Evolutionary conservation across 257 asterid species (phyloP).

Genomic region (Agastache rugosa): DNA sequence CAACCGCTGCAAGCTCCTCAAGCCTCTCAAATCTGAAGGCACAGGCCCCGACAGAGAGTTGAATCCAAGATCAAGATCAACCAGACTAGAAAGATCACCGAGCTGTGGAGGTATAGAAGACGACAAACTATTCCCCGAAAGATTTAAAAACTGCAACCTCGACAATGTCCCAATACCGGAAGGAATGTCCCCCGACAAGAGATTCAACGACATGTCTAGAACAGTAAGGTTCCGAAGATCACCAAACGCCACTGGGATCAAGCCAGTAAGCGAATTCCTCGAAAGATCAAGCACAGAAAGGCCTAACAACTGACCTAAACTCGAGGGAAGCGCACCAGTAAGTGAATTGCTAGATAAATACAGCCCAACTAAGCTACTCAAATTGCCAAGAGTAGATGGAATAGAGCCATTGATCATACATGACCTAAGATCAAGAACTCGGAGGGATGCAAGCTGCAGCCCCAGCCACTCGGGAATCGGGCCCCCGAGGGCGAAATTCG

Average conservation of each 20-base stretch:
- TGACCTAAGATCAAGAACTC: constrained; percentile 89
- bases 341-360: constrained; percentile 68
- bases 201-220: constrained; percentile 73
- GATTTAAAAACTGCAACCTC: constrained; percentile 61
- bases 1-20: constrained; percentile 66
- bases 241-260: constrained; percentile 48
- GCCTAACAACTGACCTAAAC: constrained; percentile 61
- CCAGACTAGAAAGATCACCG: constrained; percentile 67
- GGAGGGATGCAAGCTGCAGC: constrained; percentile 53
- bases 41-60: constrained; percentile 65
- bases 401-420: constrained; percentile 65
- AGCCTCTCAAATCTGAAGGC: constrained; percentile 58
- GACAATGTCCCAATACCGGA: constrained; percentile 64
- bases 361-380: constrained; percentile 66
- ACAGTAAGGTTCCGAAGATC: constrained; percentile 61
- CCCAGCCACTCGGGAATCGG: constrained; percentile 87
- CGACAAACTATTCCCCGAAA: constrained; percentile 74
- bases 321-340: constrained; percentile 66
- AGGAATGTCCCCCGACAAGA: constrained; percentile 69
- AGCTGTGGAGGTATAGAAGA: constrained; percentile 80
- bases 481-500: constrained; percentile 71
- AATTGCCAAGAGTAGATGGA: constrained; percentile 73
- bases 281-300: constrained; percentile 81
- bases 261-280: constrained; percentile 62
- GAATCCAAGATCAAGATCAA: constrained; percentile 81